These are phyloP conservation scores for Azolla pinnata DNA, from an alignment of 75 land plant species.

Conservation along the genomic window DNA sequence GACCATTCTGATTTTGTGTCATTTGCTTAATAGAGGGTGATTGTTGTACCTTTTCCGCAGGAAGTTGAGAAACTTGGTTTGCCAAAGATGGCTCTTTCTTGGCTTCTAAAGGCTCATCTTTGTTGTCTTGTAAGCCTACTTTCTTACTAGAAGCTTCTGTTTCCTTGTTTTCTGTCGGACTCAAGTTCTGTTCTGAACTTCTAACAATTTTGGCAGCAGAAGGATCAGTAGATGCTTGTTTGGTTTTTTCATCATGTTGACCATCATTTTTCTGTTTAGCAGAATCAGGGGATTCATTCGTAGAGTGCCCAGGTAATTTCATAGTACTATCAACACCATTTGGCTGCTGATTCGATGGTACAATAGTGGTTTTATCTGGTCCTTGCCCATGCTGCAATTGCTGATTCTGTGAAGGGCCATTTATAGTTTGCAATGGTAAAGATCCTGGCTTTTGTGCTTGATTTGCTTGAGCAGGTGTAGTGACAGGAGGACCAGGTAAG, in stretches of 20 bases:
- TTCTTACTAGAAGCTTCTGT: too few species aligned
- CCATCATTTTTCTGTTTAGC: neutral
- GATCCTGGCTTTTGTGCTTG: neutral
- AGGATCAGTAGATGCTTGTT: too few species aligned
- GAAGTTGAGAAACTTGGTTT: neutral
- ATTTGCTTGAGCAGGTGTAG: neutral
- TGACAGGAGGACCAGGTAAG: neutral
- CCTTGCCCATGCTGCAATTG: neutral
- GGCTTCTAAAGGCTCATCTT: neutral
- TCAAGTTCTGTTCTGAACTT: too few species aligned
- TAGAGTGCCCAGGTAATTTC: slow-evolving; percentile 29
- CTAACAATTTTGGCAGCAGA: too few species aligned
- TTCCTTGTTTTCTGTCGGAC: too few species aligned
- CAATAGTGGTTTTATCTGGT: too few species aligned
- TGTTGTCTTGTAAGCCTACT: neutral
- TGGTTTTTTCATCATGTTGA: too few species aligned
- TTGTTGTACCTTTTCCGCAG: neutral
- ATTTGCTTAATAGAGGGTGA: neutral
- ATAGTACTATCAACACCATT: slow-evolving; percentile 14
- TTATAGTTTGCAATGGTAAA: neutral
- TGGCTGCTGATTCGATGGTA: neutral
- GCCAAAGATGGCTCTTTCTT: neutral
- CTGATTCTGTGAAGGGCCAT: slow-evolving; percentile 4
- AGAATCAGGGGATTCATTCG: slow-evolving; percentile 6
- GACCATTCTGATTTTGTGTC: neutral